Percentiles rank a stretch among this genome's conserved stretches.
Evolutionary conservation across 2,329 filamentous ascomycete genomes (phyloP).

Genomic region (Alternaria longipes): DNA sequence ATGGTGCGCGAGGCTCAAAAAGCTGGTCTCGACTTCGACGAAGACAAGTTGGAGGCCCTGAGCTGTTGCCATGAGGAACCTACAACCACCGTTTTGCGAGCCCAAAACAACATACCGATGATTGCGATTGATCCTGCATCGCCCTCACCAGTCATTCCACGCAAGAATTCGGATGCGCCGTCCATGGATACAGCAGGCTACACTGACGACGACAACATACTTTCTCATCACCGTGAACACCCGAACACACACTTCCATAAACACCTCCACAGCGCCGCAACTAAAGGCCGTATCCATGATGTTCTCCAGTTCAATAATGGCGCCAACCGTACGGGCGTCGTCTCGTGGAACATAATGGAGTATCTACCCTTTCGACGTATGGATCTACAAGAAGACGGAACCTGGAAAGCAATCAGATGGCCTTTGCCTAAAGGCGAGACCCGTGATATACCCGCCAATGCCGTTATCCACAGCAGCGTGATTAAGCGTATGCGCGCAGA

Average conservation of each 20-base stretch:
- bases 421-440: constrained; percentile 80
- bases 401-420: constrained; percentile 83
- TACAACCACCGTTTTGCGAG: not conserved
- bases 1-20: constrained; percentile 72
- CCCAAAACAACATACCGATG: constrained; percentile 32
- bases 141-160: constrained; percentile 17
- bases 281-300: constrained; percentile 70
- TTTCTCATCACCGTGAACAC: constrained; percentile 27
- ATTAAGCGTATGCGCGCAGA: constrained; percentile 75
- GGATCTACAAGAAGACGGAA: constrained; percentile 76
- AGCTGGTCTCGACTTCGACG: constrained; percentile 76
- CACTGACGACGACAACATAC: constrained; percentile 29
- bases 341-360: constrained; percentile 81
- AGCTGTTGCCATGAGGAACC: constrained; percentile 65
- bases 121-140: constrained; percentile 47
- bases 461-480: constrained; percentile 76
- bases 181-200: constrained; percentile 11
- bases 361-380: constrained; percentile 83
- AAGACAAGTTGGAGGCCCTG: constrained; percentile 71
- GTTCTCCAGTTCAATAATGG: constrained; percentile 73
- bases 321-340: constrained; percentile 63
- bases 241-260: constrained; percentile 60
- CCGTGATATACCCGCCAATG: constrained; percentile 76
- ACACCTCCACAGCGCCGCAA: constrained; percentile 66
- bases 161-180: not conserved